Evolutionary conservation across 352 stramenopile species (phyloP).

Genomic region (Stramenopiles sp.): DNA sequence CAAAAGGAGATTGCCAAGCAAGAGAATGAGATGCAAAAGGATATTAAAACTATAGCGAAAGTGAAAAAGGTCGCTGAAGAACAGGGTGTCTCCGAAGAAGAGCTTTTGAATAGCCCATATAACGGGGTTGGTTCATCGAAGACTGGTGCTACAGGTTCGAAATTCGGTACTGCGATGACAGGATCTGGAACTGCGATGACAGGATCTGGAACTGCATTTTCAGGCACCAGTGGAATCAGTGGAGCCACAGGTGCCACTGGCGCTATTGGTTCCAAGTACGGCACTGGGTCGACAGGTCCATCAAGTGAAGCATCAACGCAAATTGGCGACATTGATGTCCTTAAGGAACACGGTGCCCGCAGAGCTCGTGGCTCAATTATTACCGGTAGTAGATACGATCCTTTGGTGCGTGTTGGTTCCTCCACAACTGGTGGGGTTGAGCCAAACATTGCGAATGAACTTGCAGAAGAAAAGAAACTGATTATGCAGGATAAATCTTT

Average conservation of each 20-base stretch:
- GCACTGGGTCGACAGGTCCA: conserved; percentile 1
- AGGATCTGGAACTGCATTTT: neutral
- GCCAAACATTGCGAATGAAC: neutral
- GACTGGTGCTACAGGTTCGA: neutral
- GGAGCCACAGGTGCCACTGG: conserved; percentile 1
- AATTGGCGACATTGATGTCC: no score
- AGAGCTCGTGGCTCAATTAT: no score
- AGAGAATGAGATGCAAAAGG: neutral
- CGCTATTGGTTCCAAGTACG: neutral
- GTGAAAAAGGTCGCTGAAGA: neutral
- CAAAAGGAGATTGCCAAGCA: neutral
- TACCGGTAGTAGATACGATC: no score
- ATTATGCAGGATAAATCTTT: neutral
- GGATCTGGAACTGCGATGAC: neutral
- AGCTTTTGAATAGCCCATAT: neutral
- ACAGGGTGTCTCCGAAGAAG: neutral
- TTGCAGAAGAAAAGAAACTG: conserved; percentile 6
- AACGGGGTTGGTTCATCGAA: neutral
- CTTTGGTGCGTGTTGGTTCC: neutral
- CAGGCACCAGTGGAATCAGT: no score
- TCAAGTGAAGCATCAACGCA: neutral
- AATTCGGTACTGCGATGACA: neutral
- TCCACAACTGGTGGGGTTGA: neutral
- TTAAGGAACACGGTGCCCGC: no score
- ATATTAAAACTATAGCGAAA: conserved; percentile 2